Percentiles rank a stretch among this genome's conserved stretches.
These are phyloP conservation scores for Thalassiosira hispida DNA, from an alignment of 352 stramenopile species.

Conservation along the genomic window DNA sequence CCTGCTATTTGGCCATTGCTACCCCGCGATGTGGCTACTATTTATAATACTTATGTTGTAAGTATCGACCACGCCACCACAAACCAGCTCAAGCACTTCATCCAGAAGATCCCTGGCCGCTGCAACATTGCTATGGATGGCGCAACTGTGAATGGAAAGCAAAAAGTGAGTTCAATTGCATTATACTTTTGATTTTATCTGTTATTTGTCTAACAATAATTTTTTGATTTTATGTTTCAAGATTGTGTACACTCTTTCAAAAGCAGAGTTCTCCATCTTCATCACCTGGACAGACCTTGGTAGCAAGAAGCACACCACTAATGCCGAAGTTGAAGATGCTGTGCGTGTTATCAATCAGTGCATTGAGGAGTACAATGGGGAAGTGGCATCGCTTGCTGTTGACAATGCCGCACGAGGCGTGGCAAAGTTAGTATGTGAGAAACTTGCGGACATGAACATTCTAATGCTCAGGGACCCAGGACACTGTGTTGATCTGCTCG, in stretches of 20 bases:
- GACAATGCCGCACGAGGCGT: constrained; percentile 8
- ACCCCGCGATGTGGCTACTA: constrained; percentile 3
- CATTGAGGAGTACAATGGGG: background rate
- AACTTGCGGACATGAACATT: background rate
- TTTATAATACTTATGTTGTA: constrained; percentile 15
- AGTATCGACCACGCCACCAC: background rate
- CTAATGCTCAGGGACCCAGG: constrained; percentile 11
- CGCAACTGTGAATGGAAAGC: constrained; percentile 22
- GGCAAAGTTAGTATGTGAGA: background rate
- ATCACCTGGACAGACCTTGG: constrained; percentile 7
- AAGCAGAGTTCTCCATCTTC: constrained; percentile 4
- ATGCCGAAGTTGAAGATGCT: constrained; percentile 9
- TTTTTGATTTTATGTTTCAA: background rate
- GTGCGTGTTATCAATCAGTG: background rate
- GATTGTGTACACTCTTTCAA: constrained; percentile 20
- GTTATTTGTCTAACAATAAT: no score
- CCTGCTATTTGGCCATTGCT: constrained; percentile 3
- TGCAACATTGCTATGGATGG: constrained; percentile 18
- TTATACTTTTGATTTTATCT: background rate
- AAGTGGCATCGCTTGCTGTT: constrained; percentile 4
- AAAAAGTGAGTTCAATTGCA: background rate
- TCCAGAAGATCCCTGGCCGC: background rate
- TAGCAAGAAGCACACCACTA: constrained; percentile 11
- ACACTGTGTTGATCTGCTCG: constrained; percentile 17
- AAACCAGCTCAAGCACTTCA: background rate